Base-by-base conservation (phyloP, 176 grass and related monocot genomes). In the Puya raimondii region DNA sequence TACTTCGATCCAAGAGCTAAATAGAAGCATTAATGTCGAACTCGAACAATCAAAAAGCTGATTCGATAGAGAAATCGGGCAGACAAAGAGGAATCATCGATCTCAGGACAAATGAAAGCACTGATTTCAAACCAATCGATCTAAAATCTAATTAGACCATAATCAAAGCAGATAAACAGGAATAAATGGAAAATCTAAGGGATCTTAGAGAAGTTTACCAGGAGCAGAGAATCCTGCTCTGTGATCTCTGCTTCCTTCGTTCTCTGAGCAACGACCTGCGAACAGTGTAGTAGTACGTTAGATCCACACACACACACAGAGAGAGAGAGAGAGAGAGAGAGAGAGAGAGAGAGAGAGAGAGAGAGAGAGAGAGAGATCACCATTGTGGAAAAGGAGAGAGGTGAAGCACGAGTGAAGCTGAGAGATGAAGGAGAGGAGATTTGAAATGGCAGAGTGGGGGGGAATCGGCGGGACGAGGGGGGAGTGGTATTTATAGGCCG, bases 141-240 rank as follows among this genome's bases (percentile, higher is more conserved):
- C 12, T 63, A 76, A 17, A 20, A 51, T 13, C 26, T 71, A 9
- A 51, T 54, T 12, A 64, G 49, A 12, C 27, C 10, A 27, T 27
- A 64, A 59, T 9, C 14, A 20, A 15, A 66, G 26, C 10, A 49
- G 72, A 12, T 20, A 22, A 23, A 51, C 23, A 25, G 0, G 1
- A 49, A 75, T 54, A 33, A 8, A 53, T 49, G 13, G 63, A 59
- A 68, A 70, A 68, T 71, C 49, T 20, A 49, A 74, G 49, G 20
- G 10, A 53, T 47, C 65, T 70, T 57, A 20, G 70, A 64, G 63
- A 16, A 17, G 27, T 65, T 78, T 78, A 97, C 94, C 65, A 97
- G 77, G 52, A 97, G 89, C 71, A 90, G 80, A 52, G 94, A 97
- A 61, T 97, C 94, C 89, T 92, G 94, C 86, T 92, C 86, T 64